Evolutionary conservation across 2,329 filamentous ascomycete species (phyloP), one percentile per base, ranked within the genome.

Genomic region (Pseudocercospora eumusae): DNA sequence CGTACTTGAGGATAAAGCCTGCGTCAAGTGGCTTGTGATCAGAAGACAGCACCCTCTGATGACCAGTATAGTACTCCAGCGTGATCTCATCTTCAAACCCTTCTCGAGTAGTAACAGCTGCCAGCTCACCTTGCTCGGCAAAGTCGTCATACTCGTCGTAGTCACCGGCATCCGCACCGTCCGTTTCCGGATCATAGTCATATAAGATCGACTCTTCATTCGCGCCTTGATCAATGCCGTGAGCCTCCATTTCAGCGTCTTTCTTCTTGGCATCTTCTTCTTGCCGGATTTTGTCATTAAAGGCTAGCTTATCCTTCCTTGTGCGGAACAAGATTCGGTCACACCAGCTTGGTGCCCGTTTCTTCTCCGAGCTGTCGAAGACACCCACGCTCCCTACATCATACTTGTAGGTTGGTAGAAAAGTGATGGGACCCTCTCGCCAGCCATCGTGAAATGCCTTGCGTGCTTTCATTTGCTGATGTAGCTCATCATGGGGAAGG

Each of bases 371-470:
- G 0, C 93, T 92, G 77, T 99, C 96, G 74, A 97, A 99, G 28
- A 92, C 84, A 1, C 91, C 91, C 31, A 96, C 86, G 28, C 90
- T 96, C n/a, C 95, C 95, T 27, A 96, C 83, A 71, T 99, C 96
- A 69, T 99, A 99, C 75, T 99, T 99, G 77, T 99, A 99, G 0
- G 95, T 96, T 1, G 95, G 95, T 15, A 98, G 75, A 71, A 99
- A 99, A 0, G 86, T 86, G 60, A 99, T 93, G 0, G 86, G 82
- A 0, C 93, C 95, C 80, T 99, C 95, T 56, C 84, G 84, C 93
- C 95, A 99, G 0, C 93, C 93, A 64, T 96, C 91, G 63, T 96
- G 86, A 65, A 99, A 96, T 0, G 88, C 87, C 73, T 90, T 95
- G n/a, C 86, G 84, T 42, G 86, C 79, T 66, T 84, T 86, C 69